Conservation (phyloP, 2,329 filamentous ascomycete species). For the Ploettnerulaceae sp. region DNA sequence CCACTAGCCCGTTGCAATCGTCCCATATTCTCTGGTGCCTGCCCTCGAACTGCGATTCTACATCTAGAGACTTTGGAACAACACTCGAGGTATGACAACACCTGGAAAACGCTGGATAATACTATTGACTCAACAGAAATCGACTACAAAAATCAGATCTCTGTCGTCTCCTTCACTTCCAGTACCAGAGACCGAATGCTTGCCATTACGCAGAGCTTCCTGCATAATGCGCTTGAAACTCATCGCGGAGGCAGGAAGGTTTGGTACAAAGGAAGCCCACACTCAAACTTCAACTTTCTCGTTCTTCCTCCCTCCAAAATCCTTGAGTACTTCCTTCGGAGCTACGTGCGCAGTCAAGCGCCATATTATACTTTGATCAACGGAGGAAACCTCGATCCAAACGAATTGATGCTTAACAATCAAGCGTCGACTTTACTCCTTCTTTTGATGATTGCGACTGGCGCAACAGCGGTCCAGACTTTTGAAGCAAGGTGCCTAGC, state of each 20-base stretch:
- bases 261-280: constrained; percentile 33
- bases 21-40: constrained; percentile 40
- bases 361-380: constrained; percentile 61
- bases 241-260: constrained; percentile 46
- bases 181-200: constrained; percentile 62
- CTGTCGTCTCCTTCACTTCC: constrained; percentile 42
- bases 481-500: constrained; percentile 61
- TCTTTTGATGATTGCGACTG: constrained; percentile 68
- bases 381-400: constrained; percentile 57
- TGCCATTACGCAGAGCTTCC: constrained; percentile 65
- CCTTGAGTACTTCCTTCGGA: constrained; percentile 61
- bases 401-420: constrained; percentile 62
- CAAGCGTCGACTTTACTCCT: constrained; percentile 61
- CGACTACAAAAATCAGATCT: constrained; percentile 22
- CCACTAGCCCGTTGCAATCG: constrained; percentile 48
- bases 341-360: constrained; percentile 61
- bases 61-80: constrained; percentile 48
- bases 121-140: constrained; percentile 25
- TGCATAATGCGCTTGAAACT: constrained; percentile 66
- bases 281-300: constrained; percentile 55
- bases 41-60: constrained; percentile 46
- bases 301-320: constrained; percentile 61
- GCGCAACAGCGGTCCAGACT: constrained; percentile 60
- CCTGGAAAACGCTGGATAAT: constrained; percentile 43
- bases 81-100: constrained; percentile 44